Evolutionary conservation across 257 asterid genomes (phyloP), one percentile per base, ranked within the genome.

Genomic region (Prunella vulgaris): DNA sequence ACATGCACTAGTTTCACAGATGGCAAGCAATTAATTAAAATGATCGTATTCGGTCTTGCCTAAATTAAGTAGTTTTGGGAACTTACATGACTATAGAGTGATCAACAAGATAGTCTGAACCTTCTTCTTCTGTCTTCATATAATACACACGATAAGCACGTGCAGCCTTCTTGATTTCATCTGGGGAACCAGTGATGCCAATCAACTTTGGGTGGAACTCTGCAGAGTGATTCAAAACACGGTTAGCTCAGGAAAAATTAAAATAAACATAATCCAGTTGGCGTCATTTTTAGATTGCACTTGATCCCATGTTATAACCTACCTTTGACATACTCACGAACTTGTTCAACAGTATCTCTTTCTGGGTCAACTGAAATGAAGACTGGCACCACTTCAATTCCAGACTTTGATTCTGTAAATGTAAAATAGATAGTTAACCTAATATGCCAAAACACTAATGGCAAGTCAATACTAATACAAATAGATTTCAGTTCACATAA

Each of bases 331-430:
- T 93, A 93, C 80, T 88, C 99, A 1, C 80, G 77, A 42, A 93
- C 96, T 86, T 90, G 97, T 75, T 93, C 96, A 48, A 87, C 95
- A 0, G 84, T 88, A 78, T 93, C 96, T 78, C 99, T 86, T 77
- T 93, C 97, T 14, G 95, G 97, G 80, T 93, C 97, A 72, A 93
- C 99, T 35, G 99, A 90, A 77, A 93, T 86, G 83, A 93, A 93
- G 38, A 93, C 72, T 4, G 99, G 99, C 28, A 93, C 90, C 33
- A 93, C 87, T 68, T 88, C 85, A 46, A 90, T 60, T 66, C 95
- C 90, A 60, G 96, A 82, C 75, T 81, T 90, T 57, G 84, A 87
- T 77, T 88, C 96, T 88, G 88, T 60, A 78, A 72, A 64, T 57
- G 24, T 40, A 51, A 46, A 64, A 64, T 61, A 52, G 76, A 27